Conservation (phyloP, 805 yeast species). For the Debaryomyces tyrocola region DNA sequence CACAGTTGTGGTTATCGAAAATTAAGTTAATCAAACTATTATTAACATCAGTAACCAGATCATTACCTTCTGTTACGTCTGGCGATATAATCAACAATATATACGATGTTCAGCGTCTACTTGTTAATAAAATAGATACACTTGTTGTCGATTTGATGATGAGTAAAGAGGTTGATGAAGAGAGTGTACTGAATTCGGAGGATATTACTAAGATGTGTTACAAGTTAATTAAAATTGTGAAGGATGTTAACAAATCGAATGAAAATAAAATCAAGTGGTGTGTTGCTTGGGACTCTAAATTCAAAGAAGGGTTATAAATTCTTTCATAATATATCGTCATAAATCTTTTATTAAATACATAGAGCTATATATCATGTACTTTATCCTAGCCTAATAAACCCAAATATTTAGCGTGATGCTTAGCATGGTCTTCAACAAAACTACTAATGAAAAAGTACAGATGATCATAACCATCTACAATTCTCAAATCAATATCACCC, state of each 20-base stretch:
- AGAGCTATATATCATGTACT: neutral
- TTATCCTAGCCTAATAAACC: conserved; percentile 23
- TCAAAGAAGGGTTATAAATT: conserved; percentile 14
- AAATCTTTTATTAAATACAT: neutral
- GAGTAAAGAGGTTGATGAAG: conserved; percentile 42
- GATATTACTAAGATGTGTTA: conserved; percentile 26
- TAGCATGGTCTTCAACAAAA: conserved; percentile 80
- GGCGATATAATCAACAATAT: conserved; percentile 51
- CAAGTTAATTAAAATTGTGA: conserved; percentile 38
- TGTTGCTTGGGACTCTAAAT: conserved; percentile 52
- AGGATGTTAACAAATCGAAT: conserved; percentile 47
- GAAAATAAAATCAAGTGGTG: conserved; percentile 61
- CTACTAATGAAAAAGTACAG: conserved; percentile 82
- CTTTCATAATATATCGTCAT: neutral
- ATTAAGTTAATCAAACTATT: conserved; percentile 58
- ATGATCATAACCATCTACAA: conserved; percentile 87
- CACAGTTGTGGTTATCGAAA: conserved; percentile 51
- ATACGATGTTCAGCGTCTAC: conserved; percentile 36
- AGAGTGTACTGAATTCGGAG: conserved; percentile 22
- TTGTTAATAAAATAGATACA: conserved; percentile 55
- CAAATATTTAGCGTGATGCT: conserved; percentile 76
- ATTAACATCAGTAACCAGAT: conserved; percentile 56
- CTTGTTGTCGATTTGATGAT: conserved; percentile 57
- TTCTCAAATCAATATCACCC: conserved; percentile 56
- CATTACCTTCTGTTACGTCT: conserved; percentile 47